Percentiles rank a stretch among this genome's conserved stretches.
Conservation (phyloP, 495 filamentous ascomycete species). For the Penicillium dipodomyicola region DNA sequence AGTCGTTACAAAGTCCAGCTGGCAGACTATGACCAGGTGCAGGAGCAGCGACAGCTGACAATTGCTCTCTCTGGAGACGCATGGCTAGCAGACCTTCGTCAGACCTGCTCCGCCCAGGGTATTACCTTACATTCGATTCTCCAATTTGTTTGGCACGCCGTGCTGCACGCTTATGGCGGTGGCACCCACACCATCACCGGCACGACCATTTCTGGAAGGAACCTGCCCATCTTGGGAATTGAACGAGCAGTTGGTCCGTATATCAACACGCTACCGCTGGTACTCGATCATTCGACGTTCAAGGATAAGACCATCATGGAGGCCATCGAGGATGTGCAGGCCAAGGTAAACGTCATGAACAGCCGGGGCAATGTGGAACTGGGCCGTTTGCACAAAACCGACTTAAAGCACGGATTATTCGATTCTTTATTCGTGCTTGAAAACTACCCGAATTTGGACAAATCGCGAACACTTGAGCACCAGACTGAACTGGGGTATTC, state of each 20-base stretch:
- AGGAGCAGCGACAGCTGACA: conserved; percentile 1
- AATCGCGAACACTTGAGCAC: neutral
- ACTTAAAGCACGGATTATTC: neutral
- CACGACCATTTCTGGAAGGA: conserved; percentile 1
- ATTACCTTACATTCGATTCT: neutral
- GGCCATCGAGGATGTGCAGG: conserved; percentile 1
- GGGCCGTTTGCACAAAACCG: neutral
- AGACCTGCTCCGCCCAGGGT: neutral
- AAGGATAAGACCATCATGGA: neutral
- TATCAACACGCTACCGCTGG: neutral
- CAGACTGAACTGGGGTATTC: neutral
- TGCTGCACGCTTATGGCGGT: conserved; percentile 1
- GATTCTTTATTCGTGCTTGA: conserved; percentile 1
- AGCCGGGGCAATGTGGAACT: conserved; percentile 1
- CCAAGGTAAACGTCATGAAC: conserved; percentile 1
- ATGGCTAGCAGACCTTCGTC: conserved; percentile 1
- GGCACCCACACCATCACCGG: neutral
- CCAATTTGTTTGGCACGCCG: neutral
- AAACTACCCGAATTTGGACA: neutral
- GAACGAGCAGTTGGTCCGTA: neutral
- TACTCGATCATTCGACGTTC: conserved; percentile 1
- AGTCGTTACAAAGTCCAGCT: conserved; percentile 1
- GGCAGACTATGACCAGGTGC: conserved; percentile 1
- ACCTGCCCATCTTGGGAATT: neutral
- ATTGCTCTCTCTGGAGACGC: neutral